Evolutionary conservation across 192 early-diverging fungal genomes (phyloP).

Genomic region (Coemansia sp.): DNA sequence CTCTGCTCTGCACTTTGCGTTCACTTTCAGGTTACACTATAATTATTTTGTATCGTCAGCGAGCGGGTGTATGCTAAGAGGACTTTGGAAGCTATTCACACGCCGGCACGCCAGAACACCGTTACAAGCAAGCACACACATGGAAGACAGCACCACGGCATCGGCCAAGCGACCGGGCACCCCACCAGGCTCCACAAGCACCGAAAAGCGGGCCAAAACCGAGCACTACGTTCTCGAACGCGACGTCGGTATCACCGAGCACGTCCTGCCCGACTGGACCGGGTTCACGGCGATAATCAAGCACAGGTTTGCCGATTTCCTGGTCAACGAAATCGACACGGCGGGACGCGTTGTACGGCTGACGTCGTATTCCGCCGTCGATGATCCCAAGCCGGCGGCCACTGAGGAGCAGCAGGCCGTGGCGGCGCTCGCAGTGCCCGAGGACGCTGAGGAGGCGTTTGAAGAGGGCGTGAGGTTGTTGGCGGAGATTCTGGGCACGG

Average conservation of each 20-base stretch:
- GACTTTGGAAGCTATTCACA: no score
- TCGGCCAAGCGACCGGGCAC: neutral
- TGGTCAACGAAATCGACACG: slow-evolving; percentile 87
- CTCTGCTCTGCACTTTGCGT: no score
- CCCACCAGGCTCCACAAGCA: no score
- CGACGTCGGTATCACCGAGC: slow-evolving; percentile 68
- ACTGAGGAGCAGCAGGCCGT: slow-evolving; percentile 30
- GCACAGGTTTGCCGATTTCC: slow-evolving; percentile 80
- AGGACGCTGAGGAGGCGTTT: slow-evolving; percentile 27
- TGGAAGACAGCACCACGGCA: neutral
- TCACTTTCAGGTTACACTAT: no score
- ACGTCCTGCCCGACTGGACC: slow-evolving; percentile 24
- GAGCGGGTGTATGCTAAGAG: no score
- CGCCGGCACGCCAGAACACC: no score
- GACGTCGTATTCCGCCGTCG: slow-evolving; percentile 35
- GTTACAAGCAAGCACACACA: no score
- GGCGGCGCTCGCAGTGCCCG: slow-evolving; percentile 28
- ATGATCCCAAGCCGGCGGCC: slow-evolving; percentile 26
- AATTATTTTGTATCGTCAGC: no score
- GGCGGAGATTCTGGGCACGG: slow-evolving; percentile 22
- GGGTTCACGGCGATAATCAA: slow-evolving; percentile 53
- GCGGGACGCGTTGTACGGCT: slow-evolving; percentile 71
- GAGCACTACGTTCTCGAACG: slow-evolving; percentile 50
- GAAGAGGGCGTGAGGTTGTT: slow-evolving; percentile 25
- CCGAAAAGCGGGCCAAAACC: slow-evolving; percentile 1